These are phyloP conservation scores for Zoysia pacifica DNA, from an alignment of 176 grass and related monocot genomes.

Conservation along the genomic window DNA sequence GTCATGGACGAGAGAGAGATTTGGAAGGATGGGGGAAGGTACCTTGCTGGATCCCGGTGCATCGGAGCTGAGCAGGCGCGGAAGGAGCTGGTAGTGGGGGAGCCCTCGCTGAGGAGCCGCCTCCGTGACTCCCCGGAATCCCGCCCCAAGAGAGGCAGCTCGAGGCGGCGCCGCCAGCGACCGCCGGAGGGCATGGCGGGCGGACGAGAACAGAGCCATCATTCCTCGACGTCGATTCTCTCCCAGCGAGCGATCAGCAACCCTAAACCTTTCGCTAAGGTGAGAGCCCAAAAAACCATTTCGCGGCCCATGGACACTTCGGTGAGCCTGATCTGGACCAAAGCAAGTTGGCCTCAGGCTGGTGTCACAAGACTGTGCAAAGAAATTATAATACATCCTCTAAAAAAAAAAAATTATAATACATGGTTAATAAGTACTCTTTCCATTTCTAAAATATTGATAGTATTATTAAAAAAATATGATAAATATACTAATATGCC, in stretches of 20 bases:
- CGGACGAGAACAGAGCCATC: not conserved
- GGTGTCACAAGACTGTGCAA: too few relatives aligned
- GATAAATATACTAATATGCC: too few relatives aligned
- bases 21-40: not conserved
- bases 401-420: too few relatives aligned
- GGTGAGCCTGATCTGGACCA: too few relatives aligned
- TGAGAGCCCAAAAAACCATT: too few relatives aligned
- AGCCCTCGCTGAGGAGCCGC: not conserved
- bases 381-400: too few relatives aligned
- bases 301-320: too few relatives aligned
- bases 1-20: not conserved
- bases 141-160: conserved; percentile 20
- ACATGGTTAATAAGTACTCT: too few relatives aligned
- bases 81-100: not conserved
- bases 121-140: not conserved
- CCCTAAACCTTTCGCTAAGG: too few relatives aligned
- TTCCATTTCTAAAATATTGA: too few relatives aligned
- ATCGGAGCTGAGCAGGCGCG: not conserved
- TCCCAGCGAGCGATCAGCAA: conserved; percentile 9
- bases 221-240: not conserved
- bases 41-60: conserved; percentile 14
- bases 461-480: too few relatives aligned
- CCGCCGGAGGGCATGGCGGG: not conserved
- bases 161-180: not conserved
- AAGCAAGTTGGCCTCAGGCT: too few relatives aligned